These are phyloP conservation scores for Wickerhamiella musiphila DNA, from an alignment of 805 yeast species.

Conservation along the genomic window DNA sequence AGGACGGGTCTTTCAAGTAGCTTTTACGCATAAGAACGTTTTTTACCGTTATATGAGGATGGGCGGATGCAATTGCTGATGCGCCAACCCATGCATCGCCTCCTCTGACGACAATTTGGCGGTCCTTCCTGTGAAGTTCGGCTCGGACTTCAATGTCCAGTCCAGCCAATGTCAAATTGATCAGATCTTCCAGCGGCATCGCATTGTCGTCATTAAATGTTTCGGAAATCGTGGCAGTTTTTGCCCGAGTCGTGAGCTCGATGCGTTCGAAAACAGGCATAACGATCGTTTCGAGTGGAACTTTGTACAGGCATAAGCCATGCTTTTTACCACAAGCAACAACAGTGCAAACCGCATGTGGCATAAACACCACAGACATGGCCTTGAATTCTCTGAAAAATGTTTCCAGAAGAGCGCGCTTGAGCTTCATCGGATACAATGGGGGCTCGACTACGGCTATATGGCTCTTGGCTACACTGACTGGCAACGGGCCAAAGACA, in stretches of 20 bases:
- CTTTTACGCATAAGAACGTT: no score
- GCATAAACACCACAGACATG: constrained; percentile 11
- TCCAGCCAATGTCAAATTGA: not conserved
- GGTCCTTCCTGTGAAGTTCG: no score
- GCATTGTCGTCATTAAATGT: constrained; percentile 1
- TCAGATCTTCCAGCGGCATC: not conserved
- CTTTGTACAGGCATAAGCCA: constrained; percentile 6
- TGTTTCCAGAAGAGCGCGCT: constrained; percentile 8
- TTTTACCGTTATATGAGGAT: no score
- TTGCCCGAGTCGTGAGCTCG: constrained; percentile 11
- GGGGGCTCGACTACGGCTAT: constrained; percentile 15
- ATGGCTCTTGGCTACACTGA: constrained; percentile 5
- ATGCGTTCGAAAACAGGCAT: constrained; percentile 15
- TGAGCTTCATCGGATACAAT: constrained; percentile 6
- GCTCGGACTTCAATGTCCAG: no score
- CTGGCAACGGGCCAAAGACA: constrained; percentile 8
- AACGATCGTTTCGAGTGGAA: constrained; percentile 2
- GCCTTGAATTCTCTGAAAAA: constrained; percentile 9
- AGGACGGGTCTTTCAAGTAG: no score
- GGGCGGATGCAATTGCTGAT: no score
- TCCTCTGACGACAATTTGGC: no score
- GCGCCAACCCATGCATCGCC: no score
- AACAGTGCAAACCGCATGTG: constrained; percentile 11
- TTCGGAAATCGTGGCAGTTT: not conserved
- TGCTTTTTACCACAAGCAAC: constrained; percentile 4